phyloP scores from a whole-genome alignment of 306 rosid species.

The Ammopiptanthus mongolicus region DNA sequence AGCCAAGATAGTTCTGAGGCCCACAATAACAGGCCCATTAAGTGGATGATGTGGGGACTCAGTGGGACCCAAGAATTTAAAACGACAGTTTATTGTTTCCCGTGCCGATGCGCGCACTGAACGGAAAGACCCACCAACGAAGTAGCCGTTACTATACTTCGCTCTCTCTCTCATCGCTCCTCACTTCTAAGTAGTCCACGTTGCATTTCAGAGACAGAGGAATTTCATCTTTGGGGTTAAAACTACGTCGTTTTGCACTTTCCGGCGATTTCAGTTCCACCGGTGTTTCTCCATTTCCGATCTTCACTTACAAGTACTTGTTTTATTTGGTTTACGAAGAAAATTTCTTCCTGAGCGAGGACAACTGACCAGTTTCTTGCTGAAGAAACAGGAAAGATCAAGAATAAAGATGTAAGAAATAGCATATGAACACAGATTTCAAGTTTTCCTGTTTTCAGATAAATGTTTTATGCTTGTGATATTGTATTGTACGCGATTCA shows the following conservation, averaged over 20 bases:
- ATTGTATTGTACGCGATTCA: not conserved
- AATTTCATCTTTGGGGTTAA: not conserved
- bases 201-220: not conserved
- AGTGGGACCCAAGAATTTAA: constrained; percentile 33
- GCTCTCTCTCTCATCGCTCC: not conserved
- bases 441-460: not conserved
- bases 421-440: not conserved
- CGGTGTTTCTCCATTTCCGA: not conserved
- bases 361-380: not conserved
- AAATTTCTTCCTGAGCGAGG: too few species aligned
- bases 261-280: not conserved
- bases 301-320: constrained; percentile 15
- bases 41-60: not conserved
- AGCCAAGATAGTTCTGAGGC: not conserved
- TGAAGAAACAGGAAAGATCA: constrained; percentile 5
- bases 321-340: not conserved
- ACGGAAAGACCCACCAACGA: constrained; percentile 28
- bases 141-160: constrained; percentile 46
- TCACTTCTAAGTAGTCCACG: not conserved
- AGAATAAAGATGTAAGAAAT: constrained; percentile 7
- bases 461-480: constrained; percentile 3
- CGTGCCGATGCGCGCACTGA: constrained; percentile 36
- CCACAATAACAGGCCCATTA: not conserved
- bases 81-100: constrained; percentile 25
- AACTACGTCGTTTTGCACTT: constrained; percentile 11